These are phyloP conservation scores for Geranium rotundifolium DNA, from an alignment of 345 rosid genomes.

Conservation along the genomic window DNA sequence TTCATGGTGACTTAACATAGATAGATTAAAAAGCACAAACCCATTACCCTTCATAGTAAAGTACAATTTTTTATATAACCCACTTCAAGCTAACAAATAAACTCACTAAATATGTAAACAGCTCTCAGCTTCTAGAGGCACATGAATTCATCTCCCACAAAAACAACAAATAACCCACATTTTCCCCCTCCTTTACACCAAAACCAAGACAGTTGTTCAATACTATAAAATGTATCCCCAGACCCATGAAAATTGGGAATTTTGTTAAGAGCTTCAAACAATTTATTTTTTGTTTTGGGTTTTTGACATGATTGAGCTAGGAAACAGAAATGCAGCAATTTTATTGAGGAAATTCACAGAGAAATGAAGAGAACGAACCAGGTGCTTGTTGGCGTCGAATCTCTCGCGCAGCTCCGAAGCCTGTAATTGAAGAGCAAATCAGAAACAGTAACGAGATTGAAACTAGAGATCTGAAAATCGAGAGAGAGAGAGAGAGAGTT, in stretches of 20 bases:
- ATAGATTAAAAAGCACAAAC: too few relatives aligned
- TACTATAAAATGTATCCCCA: neutral
- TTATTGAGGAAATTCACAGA: neutral
- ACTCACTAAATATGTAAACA: neutral
- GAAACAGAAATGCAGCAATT: neutral
- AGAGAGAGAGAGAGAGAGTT: conserved; percentile 6
- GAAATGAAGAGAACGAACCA: conserved; percentile 38
- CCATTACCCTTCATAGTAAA: too few relatives aligned
- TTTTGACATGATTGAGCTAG: too few relatives aligned
- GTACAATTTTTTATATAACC: too few relatives aligned
- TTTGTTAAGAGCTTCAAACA: neutral
- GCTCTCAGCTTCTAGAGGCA: neutral
- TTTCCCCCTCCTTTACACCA: neutral
- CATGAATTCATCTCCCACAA: neutral
- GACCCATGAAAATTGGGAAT: neutral
- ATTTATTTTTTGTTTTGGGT: too few relatives aligned
- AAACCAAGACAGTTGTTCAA: neutral
- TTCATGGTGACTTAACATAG: too few relatives aligned
- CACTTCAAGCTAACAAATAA: neutral
- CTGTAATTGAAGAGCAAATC: conserved; percentile 18
- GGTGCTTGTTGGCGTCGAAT: conserved; percentile 69
- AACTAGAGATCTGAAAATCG: too few relatives aligned
- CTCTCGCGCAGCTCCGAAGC: conserved; percentile 70
- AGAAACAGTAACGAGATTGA: neutral
- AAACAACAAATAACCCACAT: neutral